Percentiles rank a stretch among this genome's conserved stretches.
Evolutionary conservation across 1,284 basidiomycete genomes (phyloP).

Genomic region (Peniophora sp.): DNA sequence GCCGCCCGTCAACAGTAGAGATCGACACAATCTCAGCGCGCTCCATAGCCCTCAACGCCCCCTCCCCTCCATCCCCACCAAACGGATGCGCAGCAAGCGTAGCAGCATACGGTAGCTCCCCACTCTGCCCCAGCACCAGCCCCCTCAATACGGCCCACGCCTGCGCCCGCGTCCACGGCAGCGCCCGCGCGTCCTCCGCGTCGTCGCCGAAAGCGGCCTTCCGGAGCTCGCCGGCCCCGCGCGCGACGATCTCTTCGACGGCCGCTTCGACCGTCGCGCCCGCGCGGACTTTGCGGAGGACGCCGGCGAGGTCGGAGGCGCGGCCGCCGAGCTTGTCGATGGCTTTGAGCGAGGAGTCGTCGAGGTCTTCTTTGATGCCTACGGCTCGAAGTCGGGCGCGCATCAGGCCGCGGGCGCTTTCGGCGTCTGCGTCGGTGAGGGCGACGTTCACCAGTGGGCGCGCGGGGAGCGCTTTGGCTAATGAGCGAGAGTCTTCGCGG

Average conservation of each 20-base stretch:
- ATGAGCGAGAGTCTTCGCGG: conserved; percentile 75
- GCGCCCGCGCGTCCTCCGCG: conserved; percentile 71
- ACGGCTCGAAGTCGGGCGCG: conserved; percentile 69
- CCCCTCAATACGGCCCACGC: conserved; percentile 81
- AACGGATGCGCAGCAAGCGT: conserved; percentile 82
- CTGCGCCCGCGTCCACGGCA: conserved; percentile 84
- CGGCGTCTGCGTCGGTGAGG: conserved; percentile 79
- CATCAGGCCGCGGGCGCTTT: conserved; percentile 77
- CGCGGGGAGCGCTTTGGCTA: conserved; percentile 84
- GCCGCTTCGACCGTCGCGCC: conserved; percentile 73
- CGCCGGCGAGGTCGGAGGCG: conserved; percentile 78
- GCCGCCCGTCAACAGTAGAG: conserved; percentile 72
- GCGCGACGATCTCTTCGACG: conserved; percentile 81
- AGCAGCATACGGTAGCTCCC: conserved; percentile 80
- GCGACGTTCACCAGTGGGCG: conserved; percentile 77
- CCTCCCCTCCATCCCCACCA: conserved; percentile 72
- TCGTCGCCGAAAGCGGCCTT: conserved; percentile 95
- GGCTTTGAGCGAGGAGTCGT: conserved; percentile 41
- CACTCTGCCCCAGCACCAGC: conserved; percentile 48
- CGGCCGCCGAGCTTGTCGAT: conserved; percentile 80
- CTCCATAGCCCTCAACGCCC: conserved; percentile 78
- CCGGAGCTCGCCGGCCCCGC: conserved; percentile 76
- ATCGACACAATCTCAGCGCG: conserved; percentile 86
- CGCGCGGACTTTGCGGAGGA: conserved; percentile 78
- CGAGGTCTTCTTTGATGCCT: conserved; percentile 43